Evolutionary conservation across 2,329 filamentous ascomycete genomes (phyloP).

Genomic region (Dothistroma septosporum): DNA sequence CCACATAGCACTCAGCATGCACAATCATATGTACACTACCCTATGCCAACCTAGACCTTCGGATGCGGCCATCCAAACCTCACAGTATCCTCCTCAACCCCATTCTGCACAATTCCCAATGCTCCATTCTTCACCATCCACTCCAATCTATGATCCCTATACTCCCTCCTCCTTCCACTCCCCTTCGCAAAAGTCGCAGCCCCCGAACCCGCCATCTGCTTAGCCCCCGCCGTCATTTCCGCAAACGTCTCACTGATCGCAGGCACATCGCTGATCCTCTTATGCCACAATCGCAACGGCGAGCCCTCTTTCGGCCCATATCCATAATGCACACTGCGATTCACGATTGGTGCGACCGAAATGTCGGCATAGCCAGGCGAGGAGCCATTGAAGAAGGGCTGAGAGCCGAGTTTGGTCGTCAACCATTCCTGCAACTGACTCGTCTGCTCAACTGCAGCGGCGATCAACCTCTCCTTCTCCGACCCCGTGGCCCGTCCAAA

Average conservation of each 20-base stretch:
- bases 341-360: slow-evolving; percentile 27
- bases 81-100: slow-evolving; percentile 23
- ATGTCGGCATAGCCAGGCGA: slow-evolving; percentile 31
- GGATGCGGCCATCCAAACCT: slow-evolving; percentile 22
- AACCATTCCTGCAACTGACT: slow-evolving; percentile 28
- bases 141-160: slow-evolving; percentile 25
- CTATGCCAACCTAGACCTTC: not conserved
- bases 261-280: slow-evolving; percentile 16
- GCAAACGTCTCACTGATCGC: slow-evolving; percentile 26
- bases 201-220: slow-evolving; percentile 17
- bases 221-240: slow-evolving; percentile 23
- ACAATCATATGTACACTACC: not conserved
- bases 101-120: slow-evolving; percentile 20
- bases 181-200: slow-evolving; percentile 14
- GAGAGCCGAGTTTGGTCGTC: slow-evolving; percentile 22
- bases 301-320: slow-evolving; percentile 18
- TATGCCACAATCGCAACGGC: slow-evolving; percentile 22
- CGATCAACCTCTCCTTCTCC: slow-evolving; percentile 24
- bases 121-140: slow-evolving; percentile 16
- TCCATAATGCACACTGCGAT: slow-evolving; percentile 24
- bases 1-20: not conserved
- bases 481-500: slow-evolving; percentile 24
- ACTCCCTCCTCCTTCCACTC: slow-evolving; percentile 23
- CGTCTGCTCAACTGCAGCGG: slow-evolving; percentile 27
- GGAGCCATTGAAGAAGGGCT: slow-evolving; percentile 29